Evolutionary conservation across 208 protist genomes (phyloP), one percentile per base, ranked within the genome.

Genomic region (Sergeia podlipaevii): DNA sequence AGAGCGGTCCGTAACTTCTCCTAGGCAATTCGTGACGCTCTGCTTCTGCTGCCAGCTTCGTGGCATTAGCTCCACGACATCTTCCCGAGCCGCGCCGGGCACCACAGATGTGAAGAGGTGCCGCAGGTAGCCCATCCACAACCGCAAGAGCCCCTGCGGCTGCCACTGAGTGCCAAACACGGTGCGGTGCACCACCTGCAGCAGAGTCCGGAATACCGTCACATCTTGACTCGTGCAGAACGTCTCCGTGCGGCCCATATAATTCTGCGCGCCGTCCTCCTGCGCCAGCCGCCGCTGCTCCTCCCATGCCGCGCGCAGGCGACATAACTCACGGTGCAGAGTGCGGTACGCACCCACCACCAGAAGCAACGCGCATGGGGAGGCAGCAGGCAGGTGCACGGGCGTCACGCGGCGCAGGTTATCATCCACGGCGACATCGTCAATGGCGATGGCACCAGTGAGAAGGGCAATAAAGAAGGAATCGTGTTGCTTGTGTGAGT

Each of bases 161-260:
- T 81, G 85, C 20, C 54, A 34, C 21, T 65, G 46, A 33, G 57
- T 64, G n/a, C 42, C 79, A 50, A 93, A 88, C 1, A 89, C 79
- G 61, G 74, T 73, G 27, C 54, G 73, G 48, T 89, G 80, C 21
- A 71, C 70, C 5, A 80, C 48, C 26, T 68, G 73, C 11, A 93
- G 29, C 20, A 85, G 24, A 18, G 44, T 33, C n/a, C 65, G 61
- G 44, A 87, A 77, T 7, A 69, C 34, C 0, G 21, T 7, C 32
- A 89, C 59, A 52, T 93, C 85, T 6, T 69, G 51, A 2, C 74
- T 48, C 15, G 78, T 75, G 61, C 85, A 93, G 63, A 77, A 93
- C n/a, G 68, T 74, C 6, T 36, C 64, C 21, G 38, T 33, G 26
- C 85, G 74, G 20, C 68, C 74, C 18, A 69, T 43, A 50, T 85